Evolutionary conservation across 2,329 filamentous ascomycete genomes (phyloP), one percentile per base, ranked within the genome.

Genomic region (Lithohypha guttulata): DNA sequence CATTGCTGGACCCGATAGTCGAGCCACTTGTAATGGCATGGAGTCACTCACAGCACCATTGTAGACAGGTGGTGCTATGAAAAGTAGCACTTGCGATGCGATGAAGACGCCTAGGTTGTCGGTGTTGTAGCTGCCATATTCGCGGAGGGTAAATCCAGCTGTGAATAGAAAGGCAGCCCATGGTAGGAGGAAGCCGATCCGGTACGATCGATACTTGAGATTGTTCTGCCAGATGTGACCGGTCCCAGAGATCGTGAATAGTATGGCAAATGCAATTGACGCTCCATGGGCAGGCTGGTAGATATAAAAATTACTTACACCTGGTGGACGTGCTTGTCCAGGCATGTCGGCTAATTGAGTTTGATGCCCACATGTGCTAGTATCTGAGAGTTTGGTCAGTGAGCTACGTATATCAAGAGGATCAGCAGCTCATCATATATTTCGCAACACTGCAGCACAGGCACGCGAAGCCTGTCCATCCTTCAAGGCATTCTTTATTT

Each of bases 11-110:
- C n/a, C n/a, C n/a, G n/a, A n/a, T n/a, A n/a, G n/a, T n/a, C n/a
- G n/a, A n/a, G n/a, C n/a, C n/a, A n/a, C n/a, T n/a, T n/a, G n/a
- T n/a, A n/a, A 11, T 13, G 26, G n/a, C n/a, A 29, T 29, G 23
- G 70, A 59, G 49, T 71, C 74, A 39, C 70, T 71, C n/a, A n/a
- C n/a, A 37, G 59, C 59, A 6, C 55, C 57, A 42, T 63, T 59
- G 30, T 64, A 64, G 26, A 65, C 57, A 7, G 61, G 61, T 11
- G 62, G 61, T 11, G 55, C 62, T 33, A 55, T 56, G 32, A 64
- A 55, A 7, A 64, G 51, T 4, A 64, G 50, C 9, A 62, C 60
- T 7, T 52, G 55, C 39, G 58, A 61, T 2, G 61, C 51, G 19
- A 65, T 63, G 41, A 54, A 65, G 6, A 64, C 37, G 1, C 39